Conservation (phyloP, 257 asterid species). For the Forsythia viridissima region DNA sequence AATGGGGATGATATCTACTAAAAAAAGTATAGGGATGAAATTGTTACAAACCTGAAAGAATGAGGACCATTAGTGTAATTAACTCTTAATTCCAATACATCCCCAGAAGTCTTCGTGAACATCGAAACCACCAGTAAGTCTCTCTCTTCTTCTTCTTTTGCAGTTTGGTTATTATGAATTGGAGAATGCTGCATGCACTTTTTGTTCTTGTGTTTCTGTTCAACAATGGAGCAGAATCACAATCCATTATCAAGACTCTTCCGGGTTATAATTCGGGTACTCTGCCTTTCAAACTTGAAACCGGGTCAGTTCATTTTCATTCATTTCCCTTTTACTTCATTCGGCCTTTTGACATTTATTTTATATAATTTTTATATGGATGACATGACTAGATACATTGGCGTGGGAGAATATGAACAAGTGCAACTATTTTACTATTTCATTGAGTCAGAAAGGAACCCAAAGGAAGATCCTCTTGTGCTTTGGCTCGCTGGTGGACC, state of each 20-base stretch:
- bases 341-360: too few relatives aligned
- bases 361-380: background rate
- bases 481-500: conserved; percentile 61
- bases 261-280: conserved; percentile 33
- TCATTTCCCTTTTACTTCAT: background rate
- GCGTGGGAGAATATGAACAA: conserved; percentile 33
- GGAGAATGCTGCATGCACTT: background rate
- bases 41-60: too few relatives aligned
- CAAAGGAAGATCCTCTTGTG: conserved; percentile 41
- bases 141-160: too few relatives aligned
- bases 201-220: background rate
- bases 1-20: too few relatives aligned
- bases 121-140: too few relatives aligned
- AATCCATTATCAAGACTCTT: conserved; percentile 24
- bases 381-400: conserved; percentile 33
- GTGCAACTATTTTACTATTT: conserved; percentile 49
- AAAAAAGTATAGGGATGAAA: too few relatives aligned
- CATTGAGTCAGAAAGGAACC: conserved; percentile 42
- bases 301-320: conserved; percentile 32
- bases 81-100: too few relatives aligned
- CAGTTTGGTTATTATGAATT: too few relatives aligned
- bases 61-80: too few relatives aligned
- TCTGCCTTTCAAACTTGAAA: conserved; percentile 44
- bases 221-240: conserved; percentile 18
- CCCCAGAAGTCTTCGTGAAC: too few relatives aligned